Conservation (phyloP, 495 filamentous ascomycete species). For the Pseudevernia furfuracea region DNA sequence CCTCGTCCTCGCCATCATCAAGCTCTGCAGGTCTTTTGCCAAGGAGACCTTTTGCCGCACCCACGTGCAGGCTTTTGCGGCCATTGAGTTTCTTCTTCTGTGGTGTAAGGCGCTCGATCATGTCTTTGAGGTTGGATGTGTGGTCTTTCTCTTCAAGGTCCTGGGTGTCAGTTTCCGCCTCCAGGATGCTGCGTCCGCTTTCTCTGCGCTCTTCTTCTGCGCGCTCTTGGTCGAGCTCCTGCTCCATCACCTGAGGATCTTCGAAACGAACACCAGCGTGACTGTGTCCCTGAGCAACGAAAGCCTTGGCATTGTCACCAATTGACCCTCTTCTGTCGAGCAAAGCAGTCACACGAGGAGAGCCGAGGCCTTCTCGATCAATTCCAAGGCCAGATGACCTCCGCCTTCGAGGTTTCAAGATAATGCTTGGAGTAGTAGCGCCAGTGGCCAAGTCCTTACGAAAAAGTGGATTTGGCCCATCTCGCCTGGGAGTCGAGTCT, state of each 20-base stretch:
- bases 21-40: slow-evolving; percentile 69
- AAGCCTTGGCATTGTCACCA: slow-evolving; percentile 54
- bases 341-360: slow-evolving; percentile 64
- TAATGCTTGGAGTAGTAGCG: slow-evolving; percentile 52
- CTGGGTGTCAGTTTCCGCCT: slow-evolving; percentile 39
- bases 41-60: slow-evolving; percentile 64
- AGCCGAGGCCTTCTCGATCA: slow-evolving; percentile 69
- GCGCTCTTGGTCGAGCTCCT: slow-evolving; percentile 61
- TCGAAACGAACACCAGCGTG: slow-evolving; percentile 53
- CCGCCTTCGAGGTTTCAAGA: slow-evolving; percentile 54
- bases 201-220: slow-evolving; percentile 56
- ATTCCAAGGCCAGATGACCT: slow-evolving; percentile 67
- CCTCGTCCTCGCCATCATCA: slow-evolving; percentile 58
- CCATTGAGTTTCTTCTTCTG: slow-evolving; percentile 61
- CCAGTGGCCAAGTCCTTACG: slow-evolving; percentile 48
- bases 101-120: slow-evolving; percentile 69
- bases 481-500: slow-evolving; percentile 34
- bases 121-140: slow-evolving; percentile 59
- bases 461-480: slow-evolving; percentile 30
- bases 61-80: slow-evolving; percentile 70
- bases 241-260: slow-evolving; percentile 57
- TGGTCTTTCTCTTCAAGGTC: slow-evolving; percentile 49
- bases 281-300: slow-evolving; percentile 45
- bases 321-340: slow-evolving; percentile 68
- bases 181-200: slow-evolving; percentile 47